Conservation (phyloP, 2,329 filamentous ascomycete species). For the Penicillium sp. region DNA sequence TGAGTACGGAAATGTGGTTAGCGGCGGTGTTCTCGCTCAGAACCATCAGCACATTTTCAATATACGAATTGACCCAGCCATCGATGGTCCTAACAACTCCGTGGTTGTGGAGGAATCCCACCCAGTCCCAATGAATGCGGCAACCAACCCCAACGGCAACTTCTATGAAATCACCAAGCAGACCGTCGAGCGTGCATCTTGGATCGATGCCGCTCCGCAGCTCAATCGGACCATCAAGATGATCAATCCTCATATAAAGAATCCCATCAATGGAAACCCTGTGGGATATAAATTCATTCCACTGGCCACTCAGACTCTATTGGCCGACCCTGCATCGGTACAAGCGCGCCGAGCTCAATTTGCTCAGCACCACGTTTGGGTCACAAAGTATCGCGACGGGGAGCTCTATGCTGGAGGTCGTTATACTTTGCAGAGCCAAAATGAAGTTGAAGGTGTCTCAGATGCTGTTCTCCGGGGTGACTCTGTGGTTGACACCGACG, state of each 20-base stretch:
- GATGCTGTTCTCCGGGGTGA: slow-evolving; percentile 37
- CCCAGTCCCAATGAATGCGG: slow-evolving; percentile 55
- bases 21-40: slow-evolving; percentile 64
- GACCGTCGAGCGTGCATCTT: slow-evolving; percentile 49
- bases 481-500: slow-evolving; percentile 41
- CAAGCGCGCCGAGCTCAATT: slow-evolving; percentile 56
- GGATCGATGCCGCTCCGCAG: slow-evolving; percentile 47
- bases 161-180: slow-evolving; percentile 52
- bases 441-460: slow-evolving; percentile 38
- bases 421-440: slow-evolving; percentile 55
- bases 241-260: slow-evolving; percentile 53
- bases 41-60: slow-evolving; percentile 77
- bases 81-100: slow-evolving; percentile 57
- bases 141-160: slow-evolving; percentile 54
- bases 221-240: slow-evolving; percentile 58
- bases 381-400: slow-evolving; percentile 53
- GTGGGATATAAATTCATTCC: slow-evolving; percentile 59
- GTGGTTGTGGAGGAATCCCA: slow-evolving; percentile 59
- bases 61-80: slow-evolving; percentile 61
- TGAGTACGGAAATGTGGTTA: slow-evolving; percentile 65
- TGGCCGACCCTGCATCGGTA: slow-evolving; percentile 55
- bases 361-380: slow-evolving; percentile 56
- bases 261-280: slow-evolving; percentile 54
- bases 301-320: slow-evolving; percentile 57
- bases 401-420: slow-evolving; percentile 56